Base-by-base conservation (phyloP, 2,329 filamentous ascomycete genomes). In the Fusarium mundagurra region DNA sequence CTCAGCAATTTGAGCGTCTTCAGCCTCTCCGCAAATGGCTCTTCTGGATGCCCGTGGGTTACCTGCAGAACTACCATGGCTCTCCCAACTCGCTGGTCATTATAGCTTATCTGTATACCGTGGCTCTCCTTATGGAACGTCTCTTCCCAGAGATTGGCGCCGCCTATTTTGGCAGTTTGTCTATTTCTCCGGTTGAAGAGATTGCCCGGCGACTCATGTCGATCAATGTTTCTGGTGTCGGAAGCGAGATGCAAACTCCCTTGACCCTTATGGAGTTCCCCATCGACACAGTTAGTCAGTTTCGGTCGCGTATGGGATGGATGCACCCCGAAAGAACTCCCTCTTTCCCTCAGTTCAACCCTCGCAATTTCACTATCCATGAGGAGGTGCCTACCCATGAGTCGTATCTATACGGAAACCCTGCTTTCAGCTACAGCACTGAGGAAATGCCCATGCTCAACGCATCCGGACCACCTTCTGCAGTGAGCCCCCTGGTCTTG, bases 81-180 rank as follows among this genome's bases (percentile, higher is more conserved):
- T 94, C 96, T 74, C 89, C 93, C 31, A 93, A 90, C 68, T 92
- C 94, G 3, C 87, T 98, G 75, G 88, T 97, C 60, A 92, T 97
- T 71, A 91, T 98, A 62, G 93, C 95, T 17, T 94, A 98, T 80
- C 94, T 98, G 82, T 98, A 98, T 84, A 95, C 94, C 1, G 91
- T 95, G 24, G 95, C 94, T 8, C 87, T 98, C 68, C 90, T 94
- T 44, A 90, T 98, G 84, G 95, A 98, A 83, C 94, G 94, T 22
- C 88, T 98, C 70, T 98, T 97, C 81, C 95, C 95, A 6, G 94
- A 97, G 81, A 92, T 98, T 76, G 95, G 95, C 53, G 92, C 94
- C 27, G 92, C 94, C 55, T 98, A 98, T 82, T 95, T 96, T 77
- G 93, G 93, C 54, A 93, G 92, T 76, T 87, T 98, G 75, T 92